Conservation (phyloP, 2,329 filamentous ascomycete genomes). For the Cladophialophora immunda region DNA sequence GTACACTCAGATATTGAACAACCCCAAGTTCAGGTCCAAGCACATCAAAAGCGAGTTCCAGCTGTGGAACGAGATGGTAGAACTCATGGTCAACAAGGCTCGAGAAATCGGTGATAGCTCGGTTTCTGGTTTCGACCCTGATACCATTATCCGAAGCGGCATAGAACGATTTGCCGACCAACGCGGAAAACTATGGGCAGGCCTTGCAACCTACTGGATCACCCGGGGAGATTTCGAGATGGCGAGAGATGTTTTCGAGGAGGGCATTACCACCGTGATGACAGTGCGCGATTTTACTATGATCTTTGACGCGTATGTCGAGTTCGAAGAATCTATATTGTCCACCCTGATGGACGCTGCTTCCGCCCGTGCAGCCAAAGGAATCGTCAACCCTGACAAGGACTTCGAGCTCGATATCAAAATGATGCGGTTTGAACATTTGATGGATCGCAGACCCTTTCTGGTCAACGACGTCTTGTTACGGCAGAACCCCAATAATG, state of each 20-base stretch:
- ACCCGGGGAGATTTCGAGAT: conserved; percentile 90
- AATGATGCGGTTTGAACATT: conserved; percentile 96
- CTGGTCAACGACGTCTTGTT: conserved; percentile 94
- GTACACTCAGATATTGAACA: conserved; percentile 92
- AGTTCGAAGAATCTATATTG: conserved; percentile 97
- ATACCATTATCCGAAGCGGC: conserved; percentile 90
- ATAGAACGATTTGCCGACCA: conserved; percentile 92
- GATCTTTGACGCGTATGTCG: conserved; percentile 93
- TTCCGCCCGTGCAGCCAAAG: conserved; percentile 79
- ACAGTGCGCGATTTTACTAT: conserved; percentile 97
- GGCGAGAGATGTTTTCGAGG: conserved; percentile 91
- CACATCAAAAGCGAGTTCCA: conserved; percentile 95
- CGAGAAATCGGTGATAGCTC: conserved; percentile 82
- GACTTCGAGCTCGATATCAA: conserved; percentile 95
- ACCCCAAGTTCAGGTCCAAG: conserved; percentile 88
- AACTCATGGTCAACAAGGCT: conserved; percentile 89
- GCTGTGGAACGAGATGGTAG: conserved; percentile 97
- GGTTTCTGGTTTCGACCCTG: conserved; percentile 85
- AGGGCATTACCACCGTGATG: conserved; percentile 97
- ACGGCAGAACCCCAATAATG: conserved; percentile 94
- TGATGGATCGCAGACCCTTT: conserved; percentile 97
- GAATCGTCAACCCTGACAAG: conserved; percentile 78
- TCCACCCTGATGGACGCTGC: conserved; percentile 89
- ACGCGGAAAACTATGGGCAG: conserved; percentile 92
- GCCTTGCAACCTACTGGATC: conserved; percentile 96